These are phyloP conservation scores for Paracoccidioides lutzii DNA, from an alignment of 2,329 filamentous ascomycete species.

Conservation along the genomic window DNA sequence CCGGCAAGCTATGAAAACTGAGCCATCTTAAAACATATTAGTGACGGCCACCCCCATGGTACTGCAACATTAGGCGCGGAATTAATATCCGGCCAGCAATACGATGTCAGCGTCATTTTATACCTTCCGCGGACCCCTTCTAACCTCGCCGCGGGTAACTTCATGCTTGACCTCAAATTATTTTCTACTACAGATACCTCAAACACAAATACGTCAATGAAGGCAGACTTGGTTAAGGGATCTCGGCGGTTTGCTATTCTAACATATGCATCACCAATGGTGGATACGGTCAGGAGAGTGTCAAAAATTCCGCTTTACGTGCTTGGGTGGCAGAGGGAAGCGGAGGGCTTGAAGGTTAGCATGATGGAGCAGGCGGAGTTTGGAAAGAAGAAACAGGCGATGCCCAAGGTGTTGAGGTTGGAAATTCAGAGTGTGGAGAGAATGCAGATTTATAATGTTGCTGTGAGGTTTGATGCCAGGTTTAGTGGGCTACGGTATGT, in stretches of 20 bases:
- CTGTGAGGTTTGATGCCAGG: constrained; percentile 57
- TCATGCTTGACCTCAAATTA: constrained; percentile 76
- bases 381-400: constrained; percentile 35
- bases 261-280: constrained; percentile 61
- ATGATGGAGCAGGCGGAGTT: constrained; percentile 68
- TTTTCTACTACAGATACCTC: constrained; percentile 34
- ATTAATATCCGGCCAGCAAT: constrained; percentile 60
- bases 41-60: constrained; percentile 40
- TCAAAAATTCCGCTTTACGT: constrained; percentile 57
- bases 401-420: constrained; percentile 44
- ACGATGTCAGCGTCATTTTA: constrained; percentile 68
- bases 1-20: background rate
- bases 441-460: constrained; percentile 64
- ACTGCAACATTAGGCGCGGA: constrained; percentile 37
- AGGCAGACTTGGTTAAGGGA: constrained; percentile 39
- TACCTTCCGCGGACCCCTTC: constrained; percentile 62
- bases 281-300: constrained; percentile 49
- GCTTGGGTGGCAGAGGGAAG: constrained; percentile 51
- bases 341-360: constrained; percentile 48
- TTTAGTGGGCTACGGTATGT: constrained; percentile 55
- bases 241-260: constrained; percentile 66
- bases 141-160: constrained; percentile 74
- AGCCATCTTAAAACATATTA: constrained; percentile 10
- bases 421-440: constrained; percentile 57
- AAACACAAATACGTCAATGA: constrained; percentile 10